Base-by-base conservation (phyloP, 176 grass and related monocot genomes). In the Cocos nucifera region DNA sequence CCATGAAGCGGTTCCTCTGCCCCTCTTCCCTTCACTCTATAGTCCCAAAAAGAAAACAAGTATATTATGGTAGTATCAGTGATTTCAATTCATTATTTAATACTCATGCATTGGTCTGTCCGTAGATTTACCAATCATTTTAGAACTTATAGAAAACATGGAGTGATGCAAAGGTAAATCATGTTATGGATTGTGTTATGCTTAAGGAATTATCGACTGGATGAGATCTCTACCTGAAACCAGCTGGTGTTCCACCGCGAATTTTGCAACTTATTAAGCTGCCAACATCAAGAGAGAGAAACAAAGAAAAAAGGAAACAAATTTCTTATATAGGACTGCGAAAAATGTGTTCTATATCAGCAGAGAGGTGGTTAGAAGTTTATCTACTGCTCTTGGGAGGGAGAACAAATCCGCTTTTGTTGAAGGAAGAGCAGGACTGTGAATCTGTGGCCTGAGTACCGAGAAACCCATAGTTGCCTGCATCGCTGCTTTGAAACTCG, bases 391-490 rank as follows among this genome's bases (percentile, higher is more conserved):
- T 73, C 30, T 72, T 19, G 69, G 72, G 55, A 54, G 49, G 18
- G 63, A 15, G 57, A 17, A 22, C n/a, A 21, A 58, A 22, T 69
- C 49, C 2, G 54, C 39, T 57, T 68, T 76, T 4, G 80, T 70
- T 55, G 72, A 19, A 61, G 53, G 72, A 61, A 71, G 71, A 56
- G 69, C 69, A 17, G 69, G 61, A 71, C 54, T 61, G 15, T 72
- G 65, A 6, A 70, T 14, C 59, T 83, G 82, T 17, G 79, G 29
- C 62, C 73, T 86, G 65, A 86, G 66, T 63, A 86, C 35, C 35
- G 76, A 73, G 56, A 70, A 74, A 19, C 75, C 82, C 89, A 95
- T 95, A 24, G 65, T 22, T 69, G 75, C 17, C 58, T 28, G 4
- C 51, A 61, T 64, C 49, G 26, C 22, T 63, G 57, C 57, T 59